These are phyloP conservation scores for Trichoderma sp. DNA, from an alignment of 2,329 filamentous ascomycete species.

Conservation along the genomic window DNA sequence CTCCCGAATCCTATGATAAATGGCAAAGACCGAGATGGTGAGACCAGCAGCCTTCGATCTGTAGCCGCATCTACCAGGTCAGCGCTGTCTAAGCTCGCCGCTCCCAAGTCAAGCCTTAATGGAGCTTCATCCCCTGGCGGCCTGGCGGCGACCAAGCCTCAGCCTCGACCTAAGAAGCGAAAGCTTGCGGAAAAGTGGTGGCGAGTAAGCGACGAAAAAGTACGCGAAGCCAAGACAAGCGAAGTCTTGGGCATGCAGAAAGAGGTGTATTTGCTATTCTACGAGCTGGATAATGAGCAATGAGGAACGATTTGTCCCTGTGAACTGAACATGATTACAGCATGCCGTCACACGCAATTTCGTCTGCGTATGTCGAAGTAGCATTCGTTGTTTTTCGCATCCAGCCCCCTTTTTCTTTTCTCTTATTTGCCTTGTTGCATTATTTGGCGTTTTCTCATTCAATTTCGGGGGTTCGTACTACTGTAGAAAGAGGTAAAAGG, in stretches of 20 bases:
- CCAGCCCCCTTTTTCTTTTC: not conserved
- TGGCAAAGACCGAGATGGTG: slow-evolving; percentile 49
- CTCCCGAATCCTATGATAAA: slow-evolving; percentile 12
- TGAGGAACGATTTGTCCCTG: slow-evolving; percentile 11
- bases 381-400: not conserved
- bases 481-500: slow-evolving; percentile 3
- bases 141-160: slow-evolving; percentile 30
- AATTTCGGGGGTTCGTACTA: not conserved
- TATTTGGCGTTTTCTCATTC: slow-evolving; percentile 8
- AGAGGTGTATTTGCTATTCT: slow-evolving; percentile 95
- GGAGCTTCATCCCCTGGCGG: slow-evolving; percentile 28
- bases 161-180: slow-evolving; percentile 58
- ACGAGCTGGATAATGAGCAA: slow-evolving; percentile 71
- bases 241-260: slow-evolving; percentile 93
- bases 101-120: slow-evolving; percentile 39
- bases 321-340: not conserved
- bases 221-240: slow-evolving; percentile 88
- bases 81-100: slow-evolving; percentile 52
- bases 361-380: not conserved
- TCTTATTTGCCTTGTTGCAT: slow-evolving; percentile 13
- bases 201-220: slow-evolving; percentile 96
- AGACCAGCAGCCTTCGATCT: slow-evolving; percentile 54
- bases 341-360: not conserved
- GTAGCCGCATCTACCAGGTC: slow-evolving; percentile 59
- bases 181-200: slow-evolving; percentile 75